Conservation (phyloP, 768 basidiomycete species). For the Obba rivulosa region DNA sequence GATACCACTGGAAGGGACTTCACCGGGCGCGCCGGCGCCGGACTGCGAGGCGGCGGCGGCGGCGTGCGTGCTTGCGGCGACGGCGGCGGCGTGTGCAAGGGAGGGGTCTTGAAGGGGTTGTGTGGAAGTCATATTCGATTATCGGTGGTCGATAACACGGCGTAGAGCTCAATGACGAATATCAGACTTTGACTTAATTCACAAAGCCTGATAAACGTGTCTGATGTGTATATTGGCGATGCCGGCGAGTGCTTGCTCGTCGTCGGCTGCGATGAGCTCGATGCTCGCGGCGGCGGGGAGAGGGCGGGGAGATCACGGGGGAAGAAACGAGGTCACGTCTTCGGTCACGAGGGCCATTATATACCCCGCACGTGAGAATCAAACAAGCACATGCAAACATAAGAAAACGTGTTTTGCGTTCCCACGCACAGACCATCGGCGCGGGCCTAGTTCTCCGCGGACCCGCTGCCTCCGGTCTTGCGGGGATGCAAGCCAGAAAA, state of each 20-base stretch:
- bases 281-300: constrained; percentile 10
- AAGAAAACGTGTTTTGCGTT: constrained; percentile 18
- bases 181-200: background rate
- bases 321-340: constrained; percentile 34
- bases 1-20: background rate
- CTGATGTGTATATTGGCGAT: background rate
- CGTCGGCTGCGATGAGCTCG: constrained; percentile 11
- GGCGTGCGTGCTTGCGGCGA: constrained; percentile 8
- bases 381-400: constrained; percentile 24
- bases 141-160: background rate
- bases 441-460: no score
- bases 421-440: constrained; percentile 16
- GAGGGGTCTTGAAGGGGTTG: constrained; percentile 18
- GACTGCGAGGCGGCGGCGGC: constrained; percentile 9
- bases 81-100: constrained; percentile 6
- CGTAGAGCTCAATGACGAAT: constrained; percentile 1
- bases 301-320: constrained; percentile 38
- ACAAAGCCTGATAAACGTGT: background rate
- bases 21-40: background rate
- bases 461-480: no score
- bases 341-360: constrained; percentile 37
- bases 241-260: constrained; percentile 11
- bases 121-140: constrained; percentile 14
- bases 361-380: constrained; percentile 25
- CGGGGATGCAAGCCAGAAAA: no score